Conservation (phyloP, 495 filamentous ascomycete species). For the Massariosphaeria phaeospora region DNA sequence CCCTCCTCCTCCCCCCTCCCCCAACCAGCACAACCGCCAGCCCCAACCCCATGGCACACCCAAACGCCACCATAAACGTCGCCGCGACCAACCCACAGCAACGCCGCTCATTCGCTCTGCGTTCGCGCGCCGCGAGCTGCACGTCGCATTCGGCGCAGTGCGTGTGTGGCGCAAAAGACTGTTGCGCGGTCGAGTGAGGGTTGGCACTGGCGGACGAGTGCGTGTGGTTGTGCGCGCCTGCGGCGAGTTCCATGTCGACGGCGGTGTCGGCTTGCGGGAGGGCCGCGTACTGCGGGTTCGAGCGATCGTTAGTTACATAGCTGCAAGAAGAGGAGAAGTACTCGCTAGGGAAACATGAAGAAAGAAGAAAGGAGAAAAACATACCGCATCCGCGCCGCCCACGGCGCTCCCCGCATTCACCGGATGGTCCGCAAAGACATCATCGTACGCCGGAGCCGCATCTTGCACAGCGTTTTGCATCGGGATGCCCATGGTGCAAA, state of each 20-base stretch:
- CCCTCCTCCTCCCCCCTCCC: too few species aligned
- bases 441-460: constrained; percentile 22
- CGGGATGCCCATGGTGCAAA: constrained; percentile 19
- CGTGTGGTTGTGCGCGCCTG: constrained; percentile 1
- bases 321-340: too few species aligned
- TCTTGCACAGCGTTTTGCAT: constrained; percentile 5
- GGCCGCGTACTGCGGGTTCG: constrained; percentile 7
- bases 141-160: constrained; percentile 22
- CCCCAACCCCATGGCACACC: too few species aligned
- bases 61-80: constrained; percentile 14
- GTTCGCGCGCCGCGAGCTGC: constrained; percentile 1
- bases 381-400: not conserved
- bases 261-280: constrained; percentile 20
- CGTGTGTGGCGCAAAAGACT: constrained; percentile 16
- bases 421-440: constrained; percentile 17
- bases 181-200: constrained; percentile 1
- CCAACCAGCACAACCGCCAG: too few species aligned
- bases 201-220: not conserved
- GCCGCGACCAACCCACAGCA: constrained; percentile 17
- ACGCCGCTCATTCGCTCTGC: constrained; percentile 7
- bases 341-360: too few species aligned
- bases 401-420: constrained; percentile 14
- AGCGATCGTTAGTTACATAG: not conserved
- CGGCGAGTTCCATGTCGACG: constrained; percentile 9
- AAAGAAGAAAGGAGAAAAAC: too few species aligned